Evolutionary conservation across 1,139 yeast species (phyloP), one percentile per base, ranked within the genome.

Genomic region (Magnusiomyces tetraspermus): DNA sequence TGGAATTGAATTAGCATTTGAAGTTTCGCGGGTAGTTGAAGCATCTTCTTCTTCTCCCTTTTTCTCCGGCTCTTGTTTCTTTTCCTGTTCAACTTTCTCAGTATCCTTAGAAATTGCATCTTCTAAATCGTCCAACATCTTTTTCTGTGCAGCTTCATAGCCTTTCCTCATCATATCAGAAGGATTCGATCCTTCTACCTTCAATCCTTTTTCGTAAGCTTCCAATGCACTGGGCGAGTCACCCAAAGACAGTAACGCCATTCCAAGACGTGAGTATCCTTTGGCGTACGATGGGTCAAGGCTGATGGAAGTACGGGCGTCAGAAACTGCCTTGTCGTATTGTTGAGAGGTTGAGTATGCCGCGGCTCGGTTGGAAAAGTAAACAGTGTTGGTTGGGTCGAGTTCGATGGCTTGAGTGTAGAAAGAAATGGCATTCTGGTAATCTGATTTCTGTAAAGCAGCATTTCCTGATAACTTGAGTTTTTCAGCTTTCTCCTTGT

Each of bases 341-440:
- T 87, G 75, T 56, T 82, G 77, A 46, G 78, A 67, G 8, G 96
- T 87, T 19, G 96, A 86, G 69, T 85, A 82, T 4, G 98, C 98
- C 49, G 99, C 98, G 19, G 99, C 97, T 67, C 99, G 81, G 73
- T 92, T 92, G 37, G 97, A 89, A 58, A 78, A 80, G 71, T 84
- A 94, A 28, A 94, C 86, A 17, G 89, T 90, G 67, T 89, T 89
- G 17, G 76, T 68, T 51, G 88, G 80, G 58, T 83, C 78, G 53
- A 84, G 70, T 33, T 72, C 80, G 58, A 90, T 80, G n/a, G 98
- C 97, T 56, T 78, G 79, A 11, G 95, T 77, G 70, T 92, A 92
- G 61, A 84, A 81, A 26, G 74, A 76, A 56, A 89, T 76, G 15
- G 98, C 97, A 37, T 69, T 75, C 5, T 72, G 73, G 64, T 77